These are phyloP conservation scores for Setaria italica DNA, from an alignment of 202 grass and related monocot species.

Conservation along the genomic window DNA sequence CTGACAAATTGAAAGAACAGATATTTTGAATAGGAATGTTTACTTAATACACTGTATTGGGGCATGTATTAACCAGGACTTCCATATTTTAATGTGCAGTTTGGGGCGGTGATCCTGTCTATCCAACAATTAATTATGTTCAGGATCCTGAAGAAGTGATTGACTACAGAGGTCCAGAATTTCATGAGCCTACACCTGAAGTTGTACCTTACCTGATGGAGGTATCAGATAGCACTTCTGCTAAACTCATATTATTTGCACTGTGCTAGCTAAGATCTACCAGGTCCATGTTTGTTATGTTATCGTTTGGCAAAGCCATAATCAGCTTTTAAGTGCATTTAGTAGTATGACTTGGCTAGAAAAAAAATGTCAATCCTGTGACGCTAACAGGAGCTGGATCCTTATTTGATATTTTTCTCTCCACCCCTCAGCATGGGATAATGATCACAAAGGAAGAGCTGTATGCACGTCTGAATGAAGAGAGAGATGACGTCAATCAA, in stretches of 20 bases:
- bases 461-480: constrained; percentile 66
- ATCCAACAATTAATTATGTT: constrained; percentile 95
- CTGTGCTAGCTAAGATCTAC: constrained; percentile 29
- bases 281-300: constrained; percentile 26
- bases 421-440: constrained; percentile 67
- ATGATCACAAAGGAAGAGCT: constrained; percentile 74
- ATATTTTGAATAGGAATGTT: constrained; percentile 1
- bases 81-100: constrained; percentile 63
- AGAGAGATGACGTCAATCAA: constrained; percentile 60
- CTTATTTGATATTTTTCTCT: constrained; percentile 32
- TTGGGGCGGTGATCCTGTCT: constrained; percentile 99
- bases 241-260: constrained; percentile 34
- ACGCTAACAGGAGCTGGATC: constrained; percentile 29
- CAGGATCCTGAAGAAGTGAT: constrained; percentile 83
- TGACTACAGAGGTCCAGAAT: constrained; percentile 84
- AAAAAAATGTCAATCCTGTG: constrained; percentile 20
- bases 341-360: constrained; percentile 33
- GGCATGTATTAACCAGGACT: constrained; percentile 24
- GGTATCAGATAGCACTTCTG: constrained; percentile 55
- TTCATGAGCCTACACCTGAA: constrained; percentile 88
- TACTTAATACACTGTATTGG: constrained; percentile 1
- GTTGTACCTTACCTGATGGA: constrained; percentile 84
- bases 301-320: constrained; percentile 23
- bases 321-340: constrained; percentile 37
- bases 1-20: not conserved